A percentile compares a stretch with the other conserved stretches of the same genome.
Evolutionary conservation across 75 land plant genomes (phyloP).

Genomic region (Azolla pinnata): DNA sequence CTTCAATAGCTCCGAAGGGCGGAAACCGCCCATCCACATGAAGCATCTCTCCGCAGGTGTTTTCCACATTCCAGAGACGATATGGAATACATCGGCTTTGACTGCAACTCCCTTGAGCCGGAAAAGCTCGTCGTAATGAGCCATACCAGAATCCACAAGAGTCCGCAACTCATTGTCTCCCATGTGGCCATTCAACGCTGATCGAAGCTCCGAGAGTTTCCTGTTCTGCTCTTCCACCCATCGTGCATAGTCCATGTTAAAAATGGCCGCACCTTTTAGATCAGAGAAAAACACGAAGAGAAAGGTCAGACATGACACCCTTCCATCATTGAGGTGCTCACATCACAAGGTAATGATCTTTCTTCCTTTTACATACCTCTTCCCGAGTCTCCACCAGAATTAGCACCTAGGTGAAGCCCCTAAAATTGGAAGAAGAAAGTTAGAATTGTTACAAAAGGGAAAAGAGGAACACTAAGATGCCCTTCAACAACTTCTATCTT

Average conservation of each 20-base stretch:
- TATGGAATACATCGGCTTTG: slow-evolving; percentile 76
- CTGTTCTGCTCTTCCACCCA: slow-evolving; percentile 70
- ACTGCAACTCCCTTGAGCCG: slow-evolving; percentile 58
- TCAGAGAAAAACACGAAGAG: no score
- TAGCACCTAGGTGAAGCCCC: no score
- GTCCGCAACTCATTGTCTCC: slow-evolving; percentile 62
- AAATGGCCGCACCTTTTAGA: slow-evolving; percentile 65
- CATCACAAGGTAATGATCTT: no score
- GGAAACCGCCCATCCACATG: slow-evolving; percentile 85
- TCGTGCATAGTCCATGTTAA: slow-evolving; percentile 68
- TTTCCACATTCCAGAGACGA: slow-evolving; percentile 88
- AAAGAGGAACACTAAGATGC: no score
- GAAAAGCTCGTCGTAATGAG: slow-evolving; percentile 74
- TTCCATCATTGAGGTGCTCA: no score
- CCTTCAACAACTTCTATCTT: no score
- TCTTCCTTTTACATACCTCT: no score
- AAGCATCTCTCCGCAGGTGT: slow-evolving; percentile 86
- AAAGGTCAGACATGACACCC: no score
- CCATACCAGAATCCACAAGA: slow-evolving; percentile 57
- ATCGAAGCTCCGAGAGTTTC: slow-evolving; percentile 51
- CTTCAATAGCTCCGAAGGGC: slow-evolving; percentile 79
- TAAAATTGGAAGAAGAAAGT: no score
- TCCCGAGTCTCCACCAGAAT: no score
- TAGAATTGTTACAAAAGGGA: no score
- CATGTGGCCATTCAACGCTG: slow-evolving; percentile 63